Base-by-base conservation (phyloP, 257 asterid species). In the Echium plantagineum region DNA sequence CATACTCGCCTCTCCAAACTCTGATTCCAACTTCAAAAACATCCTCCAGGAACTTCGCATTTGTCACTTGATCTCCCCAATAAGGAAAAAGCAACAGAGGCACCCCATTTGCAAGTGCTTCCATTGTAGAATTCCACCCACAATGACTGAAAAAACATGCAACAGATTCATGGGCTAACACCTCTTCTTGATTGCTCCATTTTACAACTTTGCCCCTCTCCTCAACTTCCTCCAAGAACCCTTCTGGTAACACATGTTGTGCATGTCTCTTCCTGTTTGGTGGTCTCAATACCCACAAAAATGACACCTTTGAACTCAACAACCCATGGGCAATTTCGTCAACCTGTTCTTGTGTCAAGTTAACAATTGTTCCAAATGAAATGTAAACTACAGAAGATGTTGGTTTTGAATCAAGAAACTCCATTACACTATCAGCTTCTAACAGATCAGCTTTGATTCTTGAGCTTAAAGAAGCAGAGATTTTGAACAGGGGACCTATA, bases 51-150 rank as follows among this genome's bases (percentile, higher is more conserved):
- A 63, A 72, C 54, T 72, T 68, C 2, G 63, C 77, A 47, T 89
- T 77, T 30, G 87, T 81, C 15, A 89, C 97, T 77, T 89, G 95
- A 52, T 89, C 97, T 5, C 97, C 97, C 86, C 89, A 84, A 58
- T 76, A 89, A 0, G 97, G 97, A 60, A 82, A 84, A n/a, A 95
- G 87, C 69, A 79, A 67, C 63, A 84, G 74, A 21, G 97, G 94
- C 0, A 81, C 83, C 12, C 95, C 97, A 21, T 81, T 76, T 13
- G 91, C 57, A 58, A 89, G 17, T 28, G 95, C 86, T 75, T 89
- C 97, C 77, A 84, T 47, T 2, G 94, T 77, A 15, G 97, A 89
- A 69, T 86, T 89, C 95, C 97, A 89, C 0, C 97, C 95, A 58
- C 71, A 71, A 56, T 71, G 75, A 0, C 61, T 65, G n/a, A 71